Conservation (phyloP, 768 basidiomycete species). For the Boletus fagicola region DNA sequence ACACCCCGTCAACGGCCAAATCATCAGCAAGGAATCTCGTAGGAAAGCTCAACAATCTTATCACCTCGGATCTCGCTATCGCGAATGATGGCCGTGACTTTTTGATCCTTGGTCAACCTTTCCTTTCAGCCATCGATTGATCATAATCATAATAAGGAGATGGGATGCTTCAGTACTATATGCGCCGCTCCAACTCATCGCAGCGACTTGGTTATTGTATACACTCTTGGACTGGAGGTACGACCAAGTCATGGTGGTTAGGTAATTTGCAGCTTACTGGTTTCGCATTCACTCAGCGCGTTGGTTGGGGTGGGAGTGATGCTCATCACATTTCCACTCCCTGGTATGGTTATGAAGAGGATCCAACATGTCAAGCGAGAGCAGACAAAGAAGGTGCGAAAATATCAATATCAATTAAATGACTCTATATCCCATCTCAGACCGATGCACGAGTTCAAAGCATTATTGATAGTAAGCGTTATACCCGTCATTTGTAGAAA, state of each 20-base stretch:
- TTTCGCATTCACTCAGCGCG: not conserved
- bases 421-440: not conserved
- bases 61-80: not conserved
- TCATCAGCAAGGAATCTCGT: not conserved
- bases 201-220: not conserved
- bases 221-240: conserved; percentile 5
- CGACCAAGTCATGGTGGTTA: not conserved
- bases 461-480: not conserved
- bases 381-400: conserved; percentile 2
- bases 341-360: not conserved
- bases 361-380: not conserved
- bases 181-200: conserved; percentile 1
- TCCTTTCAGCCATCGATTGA: not conserved
- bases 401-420: too few relatives aligned
- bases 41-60: conserved; percentile 3
- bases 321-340: not conserved
- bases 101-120: not conserved
- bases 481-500: not conserved
- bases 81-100: conserved; percentile 2
- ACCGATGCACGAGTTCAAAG: conserved; percentile 1
- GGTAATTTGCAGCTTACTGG: not conserved
- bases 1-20: not conserved
- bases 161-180: not conserved
- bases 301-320: conserved; percentile 1
- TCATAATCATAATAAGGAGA: not conserved